Evolutionary conservation across 2,329 filamentous ascomycete species (phyloP), one percentile per base, ranked within the genome.

Genomic region (Grosmannia clavigera): DNA sequence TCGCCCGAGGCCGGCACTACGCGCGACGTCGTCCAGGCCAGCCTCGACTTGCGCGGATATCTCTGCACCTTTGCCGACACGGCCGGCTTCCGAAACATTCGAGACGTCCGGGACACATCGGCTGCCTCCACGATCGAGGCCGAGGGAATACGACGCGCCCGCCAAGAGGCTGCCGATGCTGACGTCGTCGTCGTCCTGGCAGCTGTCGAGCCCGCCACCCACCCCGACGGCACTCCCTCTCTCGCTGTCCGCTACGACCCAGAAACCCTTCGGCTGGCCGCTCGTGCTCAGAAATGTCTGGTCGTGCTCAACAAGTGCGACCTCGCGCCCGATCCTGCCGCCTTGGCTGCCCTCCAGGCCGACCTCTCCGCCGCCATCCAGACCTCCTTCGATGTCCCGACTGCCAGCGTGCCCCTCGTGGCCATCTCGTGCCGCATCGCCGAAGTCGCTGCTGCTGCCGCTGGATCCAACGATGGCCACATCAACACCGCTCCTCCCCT

Each of bases 41-140:
- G 87, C 33, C 79, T 99, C 31, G 94, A 99, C 73, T 79, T 99
- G 55, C 84, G 86, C 0, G 94, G 94, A 0, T 99, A 88, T 75
- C 83, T 95, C 57, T 95, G 92, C 71, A 89, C 88, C n/a, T 86
- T 99, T 68, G 92, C 92, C 19, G 94, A 99, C 73, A 97, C 94
- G 67, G 94, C 94, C 25, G 94, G 94, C 1, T 83, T 99, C 65
- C 80, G 91, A 22, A 22, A 22, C 22, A 57, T 43, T 3, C 22
- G 25, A 29, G 43, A 16, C 50, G 22, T 22, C 22, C 22, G 22
- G 22, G 22, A 22, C 22, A 14, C 38, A 40, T 10, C 38, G 14
- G 38, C 38, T 14, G 38, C 38, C 4, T 3, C 38, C 5, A 11
- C 12, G 31, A 31, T 38, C 31, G 94, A 99, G 69, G 77, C 86